Evolutionary conservation across 306 rosid species (phyloP).

Genomic region (Vigna angularis): DNA sequence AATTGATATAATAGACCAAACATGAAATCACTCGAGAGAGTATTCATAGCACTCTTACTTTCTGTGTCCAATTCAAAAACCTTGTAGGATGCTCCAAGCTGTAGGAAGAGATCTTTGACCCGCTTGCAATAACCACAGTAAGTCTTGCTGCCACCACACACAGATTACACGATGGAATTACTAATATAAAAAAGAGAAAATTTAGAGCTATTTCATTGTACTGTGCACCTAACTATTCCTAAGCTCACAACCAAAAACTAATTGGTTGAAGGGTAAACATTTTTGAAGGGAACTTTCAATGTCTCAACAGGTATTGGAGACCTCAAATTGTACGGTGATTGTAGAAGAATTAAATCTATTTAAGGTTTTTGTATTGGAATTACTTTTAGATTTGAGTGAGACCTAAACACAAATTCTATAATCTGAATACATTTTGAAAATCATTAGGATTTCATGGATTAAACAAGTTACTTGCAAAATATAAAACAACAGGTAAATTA

Average conservation of each 20-base stretch:
- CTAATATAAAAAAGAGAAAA: not conserved
- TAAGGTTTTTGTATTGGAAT: too few relatives aligned
- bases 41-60: conserved; percentile 50
- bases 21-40: not conserved
- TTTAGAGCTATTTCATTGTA: too few relatives aligned
- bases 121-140: conserved; percentile 82
- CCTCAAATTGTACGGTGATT: too few relatives aligned
- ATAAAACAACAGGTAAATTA: not conserved
- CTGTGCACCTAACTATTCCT: not conserved
- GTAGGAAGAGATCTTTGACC: conserved; percentile 67
- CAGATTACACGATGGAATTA: conserved; percentile 18
- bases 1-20: not conserved
- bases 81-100: conserved; percentile 68
- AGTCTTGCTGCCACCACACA: conserved; percentile 69
- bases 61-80: conserved; percentile 73
- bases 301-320: too few relatives aligned
- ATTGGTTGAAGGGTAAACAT: not conserved
- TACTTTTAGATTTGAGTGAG: too few relatives aligned
- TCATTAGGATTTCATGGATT: not conserved
- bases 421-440: not conserved
- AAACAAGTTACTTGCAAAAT: not conserved
- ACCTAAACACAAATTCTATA: not conserved
- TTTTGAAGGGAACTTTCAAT: not conserved
- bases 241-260: not conserved
- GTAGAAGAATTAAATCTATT: too few relatives aligned